Base-by-base conservation (phyloP, 768 basidiomycete genomes). In the Phlegmacium glaucopus region DNA sequence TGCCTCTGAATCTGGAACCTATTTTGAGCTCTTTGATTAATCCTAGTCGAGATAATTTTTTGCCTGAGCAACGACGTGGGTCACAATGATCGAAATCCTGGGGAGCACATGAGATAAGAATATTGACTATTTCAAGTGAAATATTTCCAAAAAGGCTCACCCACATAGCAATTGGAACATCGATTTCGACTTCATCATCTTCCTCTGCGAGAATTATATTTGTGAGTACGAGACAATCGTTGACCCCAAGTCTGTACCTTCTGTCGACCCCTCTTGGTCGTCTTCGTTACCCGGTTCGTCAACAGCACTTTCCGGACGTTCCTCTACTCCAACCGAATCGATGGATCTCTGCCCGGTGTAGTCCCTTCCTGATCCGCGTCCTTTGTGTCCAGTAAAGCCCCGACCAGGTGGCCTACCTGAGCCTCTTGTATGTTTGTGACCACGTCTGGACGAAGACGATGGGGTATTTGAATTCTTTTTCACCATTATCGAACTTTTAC, bases 1-100 rank as follows among this genome's bases (percentile, higher is more conserved):
- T 70, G 7, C 96, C 96, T 60, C 90, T 76, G 64, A 97, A 98
- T 37, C 90, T 77, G 28, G 86, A 74, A 0, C 94, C 94, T 10
- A 98, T 78, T 47, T 81, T 75, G 47, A 99, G 80, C 45, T 90
- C 84, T 50, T 78, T 83, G 62, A 97, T 87, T 17, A 99, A 69
- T 2, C 90, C 89, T 13, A 92, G 76, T 8, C 96, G 74, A 3
- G 90, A 75, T 5, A 99, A 80, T 62, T 90, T 94, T 73, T 96
- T 97, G 4, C 96, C 96, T 25, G 77, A 78, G 48, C 78, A 80
- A 3, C 77, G 74, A 34, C 85, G 84, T 0, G 95, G 94, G 64
- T 99, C 95, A 61, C 96, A 99, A 63, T 99, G 96, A 62, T 90
- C 87, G 67, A 99, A 97, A 62, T 99, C 95, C 94, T 95, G 47